Percentiles rank a stretch among this genome's conserved stretches.
Evolutionary conservation across 2,329 filamentous ascomycete genomes (phyloP).

Genomic region (Xylariales sp.): DNA sequence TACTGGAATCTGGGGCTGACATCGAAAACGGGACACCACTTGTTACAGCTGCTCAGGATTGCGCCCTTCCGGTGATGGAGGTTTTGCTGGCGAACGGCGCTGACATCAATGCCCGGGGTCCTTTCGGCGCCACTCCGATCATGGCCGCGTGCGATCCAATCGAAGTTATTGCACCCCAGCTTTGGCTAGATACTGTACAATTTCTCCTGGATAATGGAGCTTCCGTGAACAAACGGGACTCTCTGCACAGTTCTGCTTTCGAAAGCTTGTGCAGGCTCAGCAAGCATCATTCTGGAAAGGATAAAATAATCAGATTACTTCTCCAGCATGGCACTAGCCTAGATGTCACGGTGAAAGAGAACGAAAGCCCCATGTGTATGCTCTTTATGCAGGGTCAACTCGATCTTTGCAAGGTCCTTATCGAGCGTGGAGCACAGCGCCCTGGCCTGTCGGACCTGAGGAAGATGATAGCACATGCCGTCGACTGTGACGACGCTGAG

Average conservation of each 20-base stretch:
- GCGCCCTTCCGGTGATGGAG: background rate
- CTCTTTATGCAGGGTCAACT: background rate
- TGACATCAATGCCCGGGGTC: slow-evolving; percentile 5
- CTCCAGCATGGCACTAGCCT: background rate
- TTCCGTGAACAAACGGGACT: background rate
- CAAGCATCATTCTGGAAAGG: background rate
- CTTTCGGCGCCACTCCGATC: background rate
- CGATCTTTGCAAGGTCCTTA: background rate
- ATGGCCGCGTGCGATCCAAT: background rate
- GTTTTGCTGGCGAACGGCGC: slow-evolving; percentile 7
- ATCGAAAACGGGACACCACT: background rate
- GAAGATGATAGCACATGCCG: slow-evolving; percentile 2
- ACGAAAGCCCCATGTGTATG: background rate
- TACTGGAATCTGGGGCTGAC: no score
- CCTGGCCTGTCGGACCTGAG: background rate
- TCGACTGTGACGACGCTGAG: background rate
- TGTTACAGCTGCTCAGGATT: background rate
- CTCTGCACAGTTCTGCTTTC: background rate
- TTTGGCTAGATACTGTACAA: background rate
- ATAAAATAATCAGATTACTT: background rate
- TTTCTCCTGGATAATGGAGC: background rate
- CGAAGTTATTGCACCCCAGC: background rate
- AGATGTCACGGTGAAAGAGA: no score
- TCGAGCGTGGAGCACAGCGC: background rate
- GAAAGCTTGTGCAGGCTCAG: background rate